A percentile compares a stretch with the other conserved stretches of the same genome.
phyloP scores from a whole-genome alignment of 2,329 filamentous ascomycete genomes.

The Penicillium paneum region DNA sequence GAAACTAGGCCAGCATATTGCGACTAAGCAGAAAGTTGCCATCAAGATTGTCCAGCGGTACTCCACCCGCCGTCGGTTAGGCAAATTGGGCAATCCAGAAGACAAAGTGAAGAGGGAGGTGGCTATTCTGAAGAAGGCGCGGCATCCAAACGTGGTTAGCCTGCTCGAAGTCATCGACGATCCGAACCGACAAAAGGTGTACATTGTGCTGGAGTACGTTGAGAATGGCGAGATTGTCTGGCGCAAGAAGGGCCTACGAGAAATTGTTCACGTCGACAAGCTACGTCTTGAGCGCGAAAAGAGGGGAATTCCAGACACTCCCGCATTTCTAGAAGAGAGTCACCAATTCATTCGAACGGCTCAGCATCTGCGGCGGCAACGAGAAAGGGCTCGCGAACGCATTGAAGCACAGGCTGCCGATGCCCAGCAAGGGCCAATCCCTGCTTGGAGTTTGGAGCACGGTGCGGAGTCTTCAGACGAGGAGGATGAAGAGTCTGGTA shows the following conservation, averaged over 20 bases:
- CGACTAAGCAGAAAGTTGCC: conserved; percentile 75
- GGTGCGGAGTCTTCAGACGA: conserved; percentile 57
- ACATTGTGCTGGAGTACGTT: conserved; percentile 94
- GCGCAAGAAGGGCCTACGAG: conserved; percentile 81
- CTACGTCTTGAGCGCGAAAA: conserved; percentile 69
- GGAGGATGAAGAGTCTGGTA: conserved; percentile 41
- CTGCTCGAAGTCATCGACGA: conserved; percentile 97
- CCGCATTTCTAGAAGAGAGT: conserved; percentile 45
- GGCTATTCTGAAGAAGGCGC: conserved; percentile 95
- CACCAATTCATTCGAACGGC: conserved; percentile 41
- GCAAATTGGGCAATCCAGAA: conserved; percentile 65
- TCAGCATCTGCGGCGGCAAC: conserved; percentile 41
- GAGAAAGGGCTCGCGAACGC: conserved; percentile 59
- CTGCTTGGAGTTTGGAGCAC: conserved; percentile 82
- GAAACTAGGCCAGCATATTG: conserved; percentile 81
- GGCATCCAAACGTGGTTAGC: conserved; percentile 94
- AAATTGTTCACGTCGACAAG: conserved; percentile 80
- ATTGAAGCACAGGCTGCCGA: conserved; percentile 58
- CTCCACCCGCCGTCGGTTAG: conserved; percentile 88
- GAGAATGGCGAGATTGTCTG: conserved; percentile 92
- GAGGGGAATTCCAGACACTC: conserved; percentile 73
- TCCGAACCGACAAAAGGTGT: conserved; percentile 93
- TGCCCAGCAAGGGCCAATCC: conserved; percentile 51
- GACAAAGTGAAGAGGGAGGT: conserved; percentile 88
- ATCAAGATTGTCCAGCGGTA: conserved; percentile 99